phyloP scores from a whole-genome alignment of 371 early-diverging fungal genomes.

The Mucor piriformis region DNA sequence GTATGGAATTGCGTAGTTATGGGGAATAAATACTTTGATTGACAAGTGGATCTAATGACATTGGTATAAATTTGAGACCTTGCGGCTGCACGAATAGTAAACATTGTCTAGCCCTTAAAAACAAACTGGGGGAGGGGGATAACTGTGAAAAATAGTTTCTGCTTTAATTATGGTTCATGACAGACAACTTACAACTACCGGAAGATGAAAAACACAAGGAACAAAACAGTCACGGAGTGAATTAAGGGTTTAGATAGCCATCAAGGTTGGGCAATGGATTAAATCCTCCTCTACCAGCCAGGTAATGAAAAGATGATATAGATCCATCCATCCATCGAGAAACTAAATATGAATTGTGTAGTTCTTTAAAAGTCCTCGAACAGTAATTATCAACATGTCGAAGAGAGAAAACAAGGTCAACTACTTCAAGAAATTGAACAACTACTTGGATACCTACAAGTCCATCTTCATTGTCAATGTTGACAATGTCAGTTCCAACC shows the following conservation, averaged over 20 bases:
- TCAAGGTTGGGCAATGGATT: neutral
- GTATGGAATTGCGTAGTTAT: constrained; percentile 8
- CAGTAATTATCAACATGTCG: constrained; percentile 54
- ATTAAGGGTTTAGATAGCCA: neutral
- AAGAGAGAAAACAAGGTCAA: constrained; percentile 59
- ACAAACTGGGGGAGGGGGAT: neutral
- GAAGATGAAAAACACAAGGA: neutral
- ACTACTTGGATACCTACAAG: constrained; percentile 71
- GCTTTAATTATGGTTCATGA: too few relatives aligned
- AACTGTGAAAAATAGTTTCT: too few relatives aligned
- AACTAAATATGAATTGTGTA: constrained; percentile 1
- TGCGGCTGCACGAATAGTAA: neutral
- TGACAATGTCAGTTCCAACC: constrained; percentile 99
- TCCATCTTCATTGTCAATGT: constrained; percentile 99
- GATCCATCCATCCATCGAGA: constrained; percentile 24
- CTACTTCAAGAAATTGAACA: constrained; percentile 66
- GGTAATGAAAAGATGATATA: constrained; percentile 16
- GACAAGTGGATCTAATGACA: neutral
- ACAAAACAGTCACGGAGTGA: neutral
- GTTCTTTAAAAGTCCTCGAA: constrained; percentile 60
- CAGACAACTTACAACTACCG: too few relatives aligned
- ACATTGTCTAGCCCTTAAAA: neutral
- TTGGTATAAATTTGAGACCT: neutral
- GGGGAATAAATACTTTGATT: neutral
- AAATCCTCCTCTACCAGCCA: constrained; percentile 28